Evolutionary conservation across 805 yeast genomes (phyloP).

Genomic region (Metschnikowia arizonensis): DNA sequence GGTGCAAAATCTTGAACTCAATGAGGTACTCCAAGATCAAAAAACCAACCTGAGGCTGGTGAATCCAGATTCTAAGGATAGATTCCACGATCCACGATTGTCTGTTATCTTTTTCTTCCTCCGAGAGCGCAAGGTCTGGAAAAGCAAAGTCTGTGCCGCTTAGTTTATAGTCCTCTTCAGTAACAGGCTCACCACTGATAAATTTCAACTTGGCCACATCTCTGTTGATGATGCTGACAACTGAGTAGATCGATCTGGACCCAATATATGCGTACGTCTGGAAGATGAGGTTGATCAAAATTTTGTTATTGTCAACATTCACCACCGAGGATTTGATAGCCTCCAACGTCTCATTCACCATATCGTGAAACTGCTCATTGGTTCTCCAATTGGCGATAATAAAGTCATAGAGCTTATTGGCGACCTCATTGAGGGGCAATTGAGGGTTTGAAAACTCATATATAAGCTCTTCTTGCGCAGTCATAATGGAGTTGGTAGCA

Average conservation of each 20-base stretch:
- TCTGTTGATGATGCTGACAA: slow-evolving; percentile 37
- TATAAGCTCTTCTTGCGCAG: slow-evolving; percentile 38
- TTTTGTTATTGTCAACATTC: slow-evolving; percentile 20
- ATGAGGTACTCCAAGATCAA: slow-evolving; percentile 41
- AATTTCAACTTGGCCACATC: slow-evolving; percentile 39
- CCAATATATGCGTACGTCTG: slow-evolving; percentile 80
- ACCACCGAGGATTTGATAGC: slow-evolving; percentile 22
- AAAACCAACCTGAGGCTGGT: slow-evolving; percentile 44
- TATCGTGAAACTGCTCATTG: slow-evolving; percentile 32
- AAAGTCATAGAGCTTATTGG: slow-evolving; percentile 40
- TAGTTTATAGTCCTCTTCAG: slow-evolving; percentile 27
- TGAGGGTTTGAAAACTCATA: slow-evolving; percentile 33
- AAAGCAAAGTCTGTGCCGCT: slow-evolving; percentile 30
- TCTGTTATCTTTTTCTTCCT: slow-evolving; percentile 24
- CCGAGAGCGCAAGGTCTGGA: slow-evolving; percentile 24
- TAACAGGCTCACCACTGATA: slow-evolving; percentile 31
- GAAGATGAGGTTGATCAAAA: slow-evolving; percentile 57
- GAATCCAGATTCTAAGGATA: slow-evolving; percentile 40
- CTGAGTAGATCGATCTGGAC: slow-evolving; percentile 69
- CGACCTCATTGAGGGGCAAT: slow-evolving; percentile 35
- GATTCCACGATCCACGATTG: slow-evolving; percentile 38
- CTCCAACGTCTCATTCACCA: slow-evolving; percentile 29
- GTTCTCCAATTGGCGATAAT: slow-evolving; percentile 39
- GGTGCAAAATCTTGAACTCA: slow-evolving; percentile 34
- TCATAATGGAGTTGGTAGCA: slow-evolving; percentile 18